Evolutionary conservation across 805 yeast species (phyloP).

Genomic region (Spathaspora hagerdaliae): DNA sequence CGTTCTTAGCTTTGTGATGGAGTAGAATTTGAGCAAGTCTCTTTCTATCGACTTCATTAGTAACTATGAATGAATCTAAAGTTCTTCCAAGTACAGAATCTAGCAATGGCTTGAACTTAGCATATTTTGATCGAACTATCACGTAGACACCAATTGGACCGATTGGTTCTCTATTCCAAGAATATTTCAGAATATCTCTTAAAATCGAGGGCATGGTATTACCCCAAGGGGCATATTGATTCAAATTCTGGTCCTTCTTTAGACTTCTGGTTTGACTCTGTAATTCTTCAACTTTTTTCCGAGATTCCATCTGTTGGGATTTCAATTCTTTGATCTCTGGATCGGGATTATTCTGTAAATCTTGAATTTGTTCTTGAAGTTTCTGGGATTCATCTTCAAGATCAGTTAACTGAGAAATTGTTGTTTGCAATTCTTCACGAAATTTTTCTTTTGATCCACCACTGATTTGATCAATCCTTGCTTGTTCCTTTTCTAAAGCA

Average conservation of each 20-base stretch:
- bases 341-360: conserved; percentile 9
- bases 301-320: conserved; percentile 11
- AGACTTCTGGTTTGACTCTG: conserved; percentile 6
- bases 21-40: conserved; percentile 28
- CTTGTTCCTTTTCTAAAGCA: conserved; percentile 29
- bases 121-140: conserved; percentile 49
- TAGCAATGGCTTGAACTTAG: conserved; percentile 56
- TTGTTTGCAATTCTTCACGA: conserved; percentile 12
- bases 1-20: conserved; percentile 20
- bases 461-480: conserved; percentile 33
- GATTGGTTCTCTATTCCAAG: conserved; percentile 46
- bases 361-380: conserved; percentile 12
- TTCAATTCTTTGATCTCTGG: conserved; percentile 17
- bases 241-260: conserved; percentile 5
- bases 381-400: conserved; percentile 17
- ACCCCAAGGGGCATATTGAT: conserved; percentile 50
- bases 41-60: conserved; percentile 55
- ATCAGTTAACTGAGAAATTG: conserved; percentile 16
- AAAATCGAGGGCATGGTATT: conserved; percentile 38
- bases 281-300: conserved; percentile 5
- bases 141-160: conserved; percentile 79
- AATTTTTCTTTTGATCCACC: conserved; percentile 42
- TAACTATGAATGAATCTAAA: conserved; percentile 64
- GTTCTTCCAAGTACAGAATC: conserved; percentile 51
- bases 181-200: conserved; percentile 28